Base-by-base conservation (phyloP, 768 basidiomycete species). In the Hericium rajendrae region DNA sequence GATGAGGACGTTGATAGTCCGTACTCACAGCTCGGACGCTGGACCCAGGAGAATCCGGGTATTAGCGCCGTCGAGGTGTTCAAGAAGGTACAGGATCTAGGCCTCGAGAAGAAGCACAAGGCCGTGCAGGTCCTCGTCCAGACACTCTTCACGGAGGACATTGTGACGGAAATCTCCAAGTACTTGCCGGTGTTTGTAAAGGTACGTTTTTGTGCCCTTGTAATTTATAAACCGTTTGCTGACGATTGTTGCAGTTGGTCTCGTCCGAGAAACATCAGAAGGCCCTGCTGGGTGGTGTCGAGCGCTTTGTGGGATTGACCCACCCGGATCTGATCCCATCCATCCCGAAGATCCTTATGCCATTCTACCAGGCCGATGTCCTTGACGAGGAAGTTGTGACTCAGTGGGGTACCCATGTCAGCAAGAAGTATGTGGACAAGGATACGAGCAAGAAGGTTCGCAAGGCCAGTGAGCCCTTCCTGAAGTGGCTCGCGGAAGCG, bases 231-330 rank as follows among this genome's bases (percentile, higher is more conserved):
- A 6, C 6, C 6, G 8, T n/a, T 22, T 48, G 12, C 48, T 48
- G 15, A 49, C 48, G 60, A 57, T 46, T n/a, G 38, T 4, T 24
- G 22, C 8, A 94, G 91, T 81, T 94, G 79, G 84, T 90, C 51
- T 86, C 86, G 0, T 86, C 88, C 2, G 95, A 98, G 76, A 97
- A 94, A 71, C 91, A 95, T 65, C 92, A 97, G 71, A 99, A 98
- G 72, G 77, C 94, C 0, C 74, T 99, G 32, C 78, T 98, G 6
- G 97, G 97, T 26, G 97, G 97, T 54, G 74, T 98, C 51, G 97
- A 99, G 69, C 88, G 91, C 16, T 76, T 85, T 56, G 82, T 89
- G 53, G 95, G 91, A 51, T 72, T 91, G 57, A 70, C 79, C 18
- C 72, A 91, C 62, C 88, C 90, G 6, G 84, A 88, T 15, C 76